Base-by-base conservation (phyloP, 441 rosid genomes). In the Bruguiera hainesii region DNA sequence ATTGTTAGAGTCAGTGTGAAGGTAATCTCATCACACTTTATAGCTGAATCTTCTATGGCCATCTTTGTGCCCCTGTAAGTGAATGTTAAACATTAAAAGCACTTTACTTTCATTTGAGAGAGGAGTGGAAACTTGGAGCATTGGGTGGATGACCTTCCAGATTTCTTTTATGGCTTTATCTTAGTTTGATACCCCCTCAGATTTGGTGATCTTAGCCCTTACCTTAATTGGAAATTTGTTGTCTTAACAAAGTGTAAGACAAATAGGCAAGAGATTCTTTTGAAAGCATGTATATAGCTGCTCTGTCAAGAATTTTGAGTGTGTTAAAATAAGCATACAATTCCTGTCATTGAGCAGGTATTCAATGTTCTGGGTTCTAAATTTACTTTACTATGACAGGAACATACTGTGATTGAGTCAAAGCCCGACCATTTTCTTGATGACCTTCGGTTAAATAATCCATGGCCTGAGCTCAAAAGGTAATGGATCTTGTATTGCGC, bases 371-470 rank as follows among this genome's bases (percentile, higher is more conserved):
- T 55, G 26, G 56, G 30, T 60, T 52, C 10, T 61, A 2, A 53
- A 56, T 65, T 51, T 33, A 56, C 30, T 70, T 72, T 10, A 48
- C 39, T 66, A 26, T 73, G 55, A 75, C 85, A 94, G 99, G 98
- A 89, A 56, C 99, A 94, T 68, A 56, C 87, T 7, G 86, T 84
- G 28, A 74, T 94, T n/a, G 96, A 94, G 69, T 88, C 99, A 71
- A 94, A 94, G 82, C 98, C 99, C 61, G 98, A 94, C 81, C 94
- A 94, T 82, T 94, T 81, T 79, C 81, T 91, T 71, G 98, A 94
- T 71, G 94, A 91, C 76, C 96, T 90, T 70, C 96, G 95, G 60
- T 83, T 94, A 66, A 94, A 94, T 84, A 87, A 88, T 69, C 96
- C 98, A 3, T 94, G 99, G 99, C 87, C 92, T 70, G 96, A 89